These are phyloP conservation scores for Ganoderma sp. DNA, from an alignment of 1,284 basidiomycete genomes.

Conservation along the genomic window DNA sequence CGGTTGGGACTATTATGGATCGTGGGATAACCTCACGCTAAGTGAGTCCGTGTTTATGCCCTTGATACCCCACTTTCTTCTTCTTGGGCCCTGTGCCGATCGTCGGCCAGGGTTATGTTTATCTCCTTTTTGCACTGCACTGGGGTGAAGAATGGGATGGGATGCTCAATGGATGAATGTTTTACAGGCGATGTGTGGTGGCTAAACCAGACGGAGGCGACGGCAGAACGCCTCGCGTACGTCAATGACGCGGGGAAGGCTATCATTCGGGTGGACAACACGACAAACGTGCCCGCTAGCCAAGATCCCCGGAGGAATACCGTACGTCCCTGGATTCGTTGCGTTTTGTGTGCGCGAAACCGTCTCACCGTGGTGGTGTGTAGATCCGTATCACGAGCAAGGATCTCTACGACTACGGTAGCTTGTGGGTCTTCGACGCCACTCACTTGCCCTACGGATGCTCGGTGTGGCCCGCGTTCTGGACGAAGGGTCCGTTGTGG, in stretches of 20 bases:
- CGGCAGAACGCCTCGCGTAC: constrained; percentile 54
- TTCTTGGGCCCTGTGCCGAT: constrained; percentile 2
- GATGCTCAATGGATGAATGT: constrained; percentile 4
- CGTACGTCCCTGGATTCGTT: constrained; percentile 43
- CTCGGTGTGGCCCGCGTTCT: constrained; percentile 59
- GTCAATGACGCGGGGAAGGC: constrained; percentile 60
- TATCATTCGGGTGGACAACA: constrained; percentile 66
- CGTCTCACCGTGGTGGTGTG: not conserved
- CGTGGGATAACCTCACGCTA: constrained; percentile 65
- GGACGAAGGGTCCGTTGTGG: constrained; percentile 52
- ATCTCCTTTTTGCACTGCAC: not conserved
- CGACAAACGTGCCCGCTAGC: constrained; percentile 51
- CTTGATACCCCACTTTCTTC: not conserved
- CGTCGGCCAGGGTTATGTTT: not conserved
- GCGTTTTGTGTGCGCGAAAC: not conserved
- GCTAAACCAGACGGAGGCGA: constrained; percentile 51
- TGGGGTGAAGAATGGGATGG: not conserved
- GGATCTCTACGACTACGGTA: constrained; percentile 55
- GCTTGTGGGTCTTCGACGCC: constrained; percentile 56
- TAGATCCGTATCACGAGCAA: constrained; percentile 60
- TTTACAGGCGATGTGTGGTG: constrained; percentile 59
- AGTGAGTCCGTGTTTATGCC: constrained; percentile 48
- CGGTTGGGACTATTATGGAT: constrained; percentile 63
- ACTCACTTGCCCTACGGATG: constrained; percentile 63
- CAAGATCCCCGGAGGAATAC: constrained; percentile 55